Evolutionary conservation across 1,284 basidiomycete species (phyloP).

Genomic region (Naganishia liquefaciens): DNA sequence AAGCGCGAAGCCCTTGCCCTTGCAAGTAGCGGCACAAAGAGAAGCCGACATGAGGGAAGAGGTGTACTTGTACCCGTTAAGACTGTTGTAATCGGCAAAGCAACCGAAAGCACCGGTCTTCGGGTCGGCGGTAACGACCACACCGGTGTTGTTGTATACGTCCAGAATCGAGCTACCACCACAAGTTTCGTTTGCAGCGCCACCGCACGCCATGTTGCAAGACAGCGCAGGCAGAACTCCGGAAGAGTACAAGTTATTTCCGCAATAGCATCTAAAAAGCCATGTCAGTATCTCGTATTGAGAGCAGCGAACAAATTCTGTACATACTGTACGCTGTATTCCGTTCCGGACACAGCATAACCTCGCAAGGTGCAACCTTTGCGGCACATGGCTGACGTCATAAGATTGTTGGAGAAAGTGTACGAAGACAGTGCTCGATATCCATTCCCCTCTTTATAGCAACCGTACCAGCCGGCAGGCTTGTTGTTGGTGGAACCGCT

Average conservation of each 20-base stretch:
- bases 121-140: slow-evolving; percentile 16
- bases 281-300: neutral
- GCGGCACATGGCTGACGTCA: slow-evolving; percentile 38
- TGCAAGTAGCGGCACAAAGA: slow-evolving; percentile 17
- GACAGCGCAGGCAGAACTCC: slow-evolving; percentile 18
- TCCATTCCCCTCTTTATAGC: slow-evolving; percentile 24
- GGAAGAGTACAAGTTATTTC: slow-evolving; percentile 22
- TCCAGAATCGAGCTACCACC: slow-evolving; percentile 26
- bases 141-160: slow-evolving; percentile 33
- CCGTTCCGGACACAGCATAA: slow-evolving; percentile 33
- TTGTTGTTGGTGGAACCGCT: slow-evolving; percentile 1
- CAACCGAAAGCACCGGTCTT: slow-evolving; percentile 32
- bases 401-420: slow-evolving; percentile 16
- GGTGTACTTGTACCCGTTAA: slow-evolving; percentile 35
- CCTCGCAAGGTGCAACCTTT: slow-evolving; percentile 37
- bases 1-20: slow-evolving; percentile 22
- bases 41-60: slow-evolving; percentile 20
- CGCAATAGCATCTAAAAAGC: slow-evolving; percentile 22
- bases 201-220: slow-evolving; percentile 23
- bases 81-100: slow-evolving; percentile 35
- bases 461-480: slow-evolving; percentile 30
- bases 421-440: slow-evolving; percentile 25
- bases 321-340: slow-evolving; percentile 27
- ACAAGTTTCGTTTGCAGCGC: slow-evolving; percentile 27
- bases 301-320: neutral